Evolutionary conservation across 371 early-diverging fungal species (phyloP).

Genomic region (Lichtheimia corymbifera): DNA sequence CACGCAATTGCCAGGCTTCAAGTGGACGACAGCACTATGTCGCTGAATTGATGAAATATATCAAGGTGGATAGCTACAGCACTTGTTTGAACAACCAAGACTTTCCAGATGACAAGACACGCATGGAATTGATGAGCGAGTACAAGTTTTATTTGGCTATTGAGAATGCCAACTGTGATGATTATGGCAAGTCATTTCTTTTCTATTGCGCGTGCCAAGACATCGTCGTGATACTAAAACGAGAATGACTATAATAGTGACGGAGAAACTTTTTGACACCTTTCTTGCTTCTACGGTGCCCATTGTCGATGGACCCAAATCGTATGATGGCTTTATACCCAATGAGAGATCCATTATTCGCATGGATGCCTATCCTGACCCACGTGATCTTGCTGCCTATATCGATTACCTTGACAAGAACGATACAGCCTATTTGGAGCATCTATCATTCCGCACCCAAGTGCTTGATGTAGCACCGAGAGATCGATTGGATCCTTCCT

Average conservation of each 20-base stretch:
- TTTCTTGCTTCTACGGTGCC: conserved; percentile 22
- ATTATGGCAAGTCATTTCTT: conserved; percentile 30
- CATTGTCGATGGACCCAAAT: conserved; percentile 32
- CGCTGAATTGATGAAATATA: conserved; percentile 34
- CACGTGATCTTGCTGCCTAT: conserved; percentile 39
- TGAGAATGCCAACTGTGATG: conserved; percentile 46
- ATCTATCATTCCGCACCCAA: conserved; percentile 29
- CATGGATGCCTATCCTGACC: conserved; percentile 45
- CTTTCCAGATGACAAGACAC: conserved; percentile 33
- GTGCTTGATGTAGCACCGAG: conserved; percentile 24
- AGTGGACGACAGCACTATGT: conserved; percentile 41
- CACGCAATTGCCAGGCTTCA: conserved; percentile 36
- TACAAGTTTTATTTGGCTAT: conserved; percentile 47
- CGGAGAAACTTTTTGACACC: conserved; percentile 43
- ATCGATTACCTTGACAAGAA: conserved; percentile 34
- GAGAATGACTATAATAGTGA: conserved; percentile 16
- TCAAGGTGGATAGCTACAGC: conserved; percentile 37
- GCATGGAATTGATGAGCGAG: conserved; percentile 26
- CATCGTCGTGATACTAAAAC: too few relatives aligned
- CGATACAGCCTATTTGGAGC: conserved; percentile 39
- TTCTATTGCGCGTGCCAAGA: neutral
- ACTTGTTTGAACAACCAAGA: conserved; percentile 32
- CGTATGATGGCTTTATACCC: conserved; percentile 37
- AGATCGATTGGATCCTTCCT: conserved; percentile 29
- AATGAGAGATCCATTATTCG: conserved; percentile 30